Evolutionary conservation across 768 basidiomycete species (phyloP).

Genomic region (Boletus tomentosulus): DNA sequence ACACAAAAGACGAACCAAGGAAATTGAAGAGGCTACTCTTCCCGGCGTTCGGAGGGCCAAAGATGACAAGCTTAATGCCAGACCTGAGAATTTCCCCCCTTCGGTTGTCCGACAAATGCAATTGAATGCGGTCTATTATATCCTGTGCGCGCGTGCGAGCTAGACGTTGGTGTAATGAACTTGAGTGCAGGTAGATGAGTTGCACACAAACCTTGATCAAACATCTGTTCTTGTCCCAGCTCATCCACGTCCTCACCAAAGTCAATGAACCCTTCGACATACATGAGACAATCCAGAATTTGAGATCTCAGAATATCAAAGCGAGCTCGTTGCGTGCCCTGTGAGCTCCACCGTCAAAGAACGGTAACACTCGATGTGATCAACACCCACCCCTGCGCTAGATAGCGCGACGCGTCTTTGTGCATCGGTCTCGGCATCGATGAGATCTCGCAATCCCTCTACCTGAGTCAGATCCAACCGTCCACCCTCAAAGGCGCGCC

Average conservation of each 20-base stretch:
- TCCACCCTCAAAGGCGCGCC: slow-evolving; percentile 76
- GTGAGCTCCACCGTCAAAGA: background rate
- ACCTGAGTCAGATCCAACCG: slow-evolving; percentile 85
- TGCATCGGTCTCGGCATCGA: slow-evolving; percentile 83
- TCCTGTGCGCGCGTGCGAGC: slow-evolving; percentile 48
- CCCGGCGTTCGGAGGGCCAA: slow-evolving; percentile 92
- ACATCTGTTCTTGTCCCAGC: slow-evolving; percentile 72
- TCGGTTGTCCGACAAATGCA: slow-evolving; percentile 63
- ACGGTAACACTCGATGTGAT: background rate
- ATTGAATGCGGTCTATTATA: slow-evolving; percentile 49
- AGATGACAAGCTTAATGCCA: slow-evolving; percentile 81
- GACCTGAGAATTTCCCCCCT: slow-evolving; percentile 81
- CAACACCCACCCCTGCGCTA: slow-evolving; percentile 57
- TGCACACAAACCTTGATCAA: slow-evolving; percentile 53
- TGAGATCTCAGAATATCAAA: slow-evolving; percentile 62
- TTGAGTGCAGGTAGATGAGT: background rate
- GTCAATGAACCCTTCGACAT: slow-evolving; percentile 86
- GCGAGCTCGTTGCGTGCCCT: slow-evolving; percentile 61
- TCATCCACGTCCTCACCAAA: slow-evolving; percentile 87
- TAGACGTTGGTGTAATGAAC: slow-evolving; percentile 21
- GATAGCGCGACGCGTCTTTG: slow-evolving; percentile 73
- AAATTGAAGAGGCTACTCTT: slow-evolving; percentile 88
- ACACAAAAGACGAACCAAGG: slow-evolving; percentile 47
- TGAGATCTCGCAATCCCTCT: slow-evolving; percentile 81
- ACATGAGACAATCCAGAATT: slow-evolving; percentile 70